phyloP scores from a whole-genome alignment of 2,329 filamentous ascomycete species.

The Hypoxylon sp. region DNA sequence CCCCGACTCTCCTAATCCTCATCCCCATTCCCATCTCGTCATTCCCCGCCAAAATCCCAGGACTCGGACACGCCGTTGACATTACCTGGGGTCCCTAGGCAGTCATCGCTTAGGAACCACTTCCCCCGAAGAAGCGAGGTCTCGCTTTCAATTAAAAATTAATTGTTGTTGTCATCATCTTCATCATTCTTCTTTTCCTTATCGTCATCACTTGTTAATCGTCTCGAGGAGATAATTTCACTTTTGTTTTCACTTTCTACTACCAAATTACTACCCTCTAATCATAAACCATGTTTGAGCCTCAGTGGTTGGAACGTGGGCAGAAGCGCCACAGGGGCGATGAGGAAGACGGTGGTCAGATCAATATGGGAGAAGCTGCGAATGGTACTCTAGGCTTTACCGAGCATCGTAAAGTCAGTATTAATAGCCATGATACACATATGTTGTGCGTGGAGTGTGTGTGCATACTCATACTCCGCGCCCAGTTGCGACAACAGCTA shows the following conservation, averaged over 20 bases:
- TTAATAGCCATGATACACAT: conserved; percentile 7
- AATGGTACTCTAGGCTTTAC: conserved; percentile 50
- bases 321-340: conserved; percentile 53
- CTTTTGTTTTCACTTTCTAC: conserved; percentile 8
- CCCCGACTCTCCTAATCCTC: conserved; percentile 6
- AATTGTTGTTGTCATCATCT: conserved; percentile 11
- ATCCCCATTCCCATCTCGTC: conserved; percentile 34
- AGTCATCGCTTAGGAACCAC: conserved; percentile 20
- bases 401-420: conserved; percentile 55
- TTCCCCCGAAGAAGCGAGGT: conserved; percentile 7
- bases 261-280: conserved; percentile 14
- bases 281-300: conserved; percentile 43
- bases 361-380: conserved; percentile 32
- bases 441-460: not conserved
- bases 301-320: conserved; percentile 43
- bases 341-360: conserved; percentile 41
- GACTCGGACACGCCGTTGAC: conserved; percentile 22
- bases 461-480: not conserved
- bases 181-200: conserved; percentile 16
- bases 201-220: conserved; percentile 8
- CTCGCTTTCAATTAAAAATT: conserved; percentile 7
- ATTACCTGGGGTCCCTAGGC: conserved; percentile 13
- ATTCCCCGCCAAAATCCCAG: conserved; percentile 33
- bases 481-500: conserved; percentile 21
- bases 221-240: not conserved